These are phyloP conservation scores for barrel medic (Medicago truncatula) DNA, from an alignment of 306 rosid species.

Conservation along the genomic window MtrunA17r5.0-ANR NC_053043.1:51478501-51479000, in stretches of 20 bases:
- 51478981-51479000: too few relatives aligned
- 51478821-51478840: conserved; percentile 38
- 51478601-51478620: background rate
- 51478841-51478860: conserved; percentile 5
- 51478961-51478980: background rate
- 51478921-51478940: conserved; percentile 1
- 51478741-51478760: background rate
- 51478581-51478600: conserved; percentile 10
- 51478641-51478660: conserved; percentile 28
- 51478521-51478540: too few relatives aligned
- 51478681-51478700: conserved; percentile 35
- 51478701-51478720: conserved; percentile 34
- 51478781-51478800: conserved; percentile 38
- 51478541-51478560: background rate
- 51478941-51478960: background rate
- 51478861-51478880: conserved; percentile 8
- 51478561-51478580: background rate
- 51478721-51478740: conserved; percentile 23
- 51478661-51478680: conserved; percentile 37
- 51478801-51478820: conserved; percentile 36
- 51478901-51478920: background rate
- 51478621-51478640: conserved; percentile 16
- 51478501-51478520: too few relatives aligned
- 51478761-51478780: conserved; percentile 43
- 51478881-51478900: background rate